These are phyloP conservation scores for Fusarium xyrophilum DNA, from an alignment of 2,329 filamentous ascomycete species.

Conservation along the genomic window DNA sequence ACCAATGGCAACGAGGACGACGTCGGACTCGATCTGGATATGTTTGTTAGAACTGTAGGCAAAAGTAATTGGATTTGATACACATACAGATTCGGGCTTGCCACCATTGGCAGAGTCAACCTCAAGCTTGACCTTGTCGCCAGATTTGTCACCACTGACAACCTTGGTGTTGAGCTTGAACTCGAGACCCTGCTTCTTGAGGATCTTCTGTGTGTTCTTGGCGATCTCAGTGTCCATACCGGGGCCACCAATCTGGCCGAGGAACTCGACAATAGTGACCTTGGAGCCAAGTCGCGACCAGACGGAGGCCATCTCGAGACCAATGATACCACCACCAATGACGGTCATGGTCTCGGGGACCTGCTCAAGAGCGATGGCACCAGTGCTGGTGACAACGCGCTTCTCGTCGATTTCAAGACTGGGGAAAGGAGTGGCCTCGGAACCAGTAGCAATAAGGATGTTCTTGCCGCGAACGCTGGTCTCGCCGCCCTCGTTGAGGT, in stretches of 20 bases:
- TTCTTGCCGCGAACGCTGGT: slow-evolving; percentile 89
- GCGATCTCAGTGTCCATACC: slow-evolving; percentile 96
- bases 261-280: slow-evolving; percentile 96
- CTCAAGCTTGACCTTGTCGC: slow-evolving; percentile 79
- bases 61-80: not conserved
- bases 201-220: slow-evolving; percentile 89
- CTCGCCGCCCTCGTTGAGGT: slow-evolving; percentile 90
- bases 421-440: slow-evolving; percentile 94
- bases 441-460: slow-evolving; percentile 96
- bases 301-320: slow-evolving; percentile 97
- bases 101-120: slow-evolving; percentile 95
- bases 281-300: slow-evolving; percentile 94
- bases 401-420: slow-evolving; percentile 96
- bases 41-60: slow-evolving; percentile 31
- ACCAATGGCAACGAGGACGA: slow-evolving; percentile 95
- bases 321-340: slow-evolving; percentile 98
- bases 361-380: slow-evolving; percentile 85
- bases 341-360: slow-evolving; percentile 97
- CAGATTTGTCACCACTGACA: slow-evolving; percentile 78
- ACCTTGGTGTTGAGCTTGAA: slow-evolving; percentile 99
- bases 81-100: slow-evolving; percentile 84
- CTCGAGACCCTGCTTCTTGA: slow-evolving; percentile 95
- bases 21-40: slow-evolving; percentile 86
- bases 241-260: slow-evolving; percentile 94
- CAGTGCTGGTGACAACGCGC: slow-evolving; percentile 95